phyloP scores from a whole-genome alignment of 2,329 filamentous ascomycete species.

The Coniochaeta ligniaria region DNA sequence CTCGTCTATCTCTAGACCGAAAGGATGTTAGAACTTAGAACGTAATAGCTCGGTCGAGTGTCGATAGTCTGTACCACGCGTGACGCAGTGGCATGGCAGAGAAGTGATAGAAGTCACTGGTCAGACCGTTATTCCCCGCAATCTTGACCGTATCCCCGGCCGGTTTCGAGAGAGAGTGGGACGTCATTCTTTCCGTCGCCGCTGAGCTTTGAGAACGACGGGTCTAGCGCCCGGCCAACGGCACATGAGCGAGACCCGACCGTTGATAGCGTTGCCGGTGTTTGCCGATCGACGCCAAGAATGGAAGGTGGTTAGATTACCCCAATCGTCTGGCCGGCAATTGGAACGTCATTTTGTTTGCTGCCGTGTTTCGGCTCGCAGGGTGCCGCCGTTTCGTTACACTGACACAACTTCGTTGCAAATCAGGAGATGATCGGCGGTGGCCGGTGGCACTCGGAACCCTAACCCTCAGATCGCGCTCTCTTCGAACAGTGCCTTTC shows the following conservation, averaged over 20 bases:
- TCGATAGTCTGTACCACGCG: neutral
- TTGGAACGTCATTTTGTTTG: neutral
- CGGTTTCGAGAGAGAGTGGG: neutral
- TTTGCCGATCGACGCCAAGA: neutral
- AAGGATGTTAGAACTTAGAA: neutral
- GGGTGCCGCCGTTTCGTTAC: neutral
- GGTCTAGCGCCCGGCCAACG: neutral
- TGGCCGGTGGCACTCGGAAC: neutral
- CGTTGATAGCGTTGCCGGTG: neutral
- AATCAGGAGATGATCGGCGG: neutral
- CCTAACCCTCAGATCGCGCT: neutral
- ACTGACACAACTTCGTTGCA: neutral
- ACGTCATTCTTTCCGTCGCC: neutral
- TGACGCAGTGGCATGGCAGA: neutral
- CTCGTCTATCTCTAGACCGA: neutral
- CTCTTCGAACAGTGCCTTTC: neutral
- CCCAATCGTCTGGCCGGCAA: neutral
- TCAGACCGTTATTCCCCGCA: neutral
- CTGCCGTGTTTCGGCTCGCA: neutral
- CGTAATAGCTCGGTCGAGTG: neutral
- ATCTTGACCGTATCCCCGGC: neutral
- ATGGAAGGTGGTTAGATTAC: neutral
- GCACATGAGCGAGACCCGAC: neutral
- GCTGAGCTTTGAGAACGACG: neutral
- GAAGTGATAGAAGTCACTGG: neutral